Conservation (phyloP, 2,329 filamentous ascomycete genomes). For the Rosellinia necatrix region DNA sequence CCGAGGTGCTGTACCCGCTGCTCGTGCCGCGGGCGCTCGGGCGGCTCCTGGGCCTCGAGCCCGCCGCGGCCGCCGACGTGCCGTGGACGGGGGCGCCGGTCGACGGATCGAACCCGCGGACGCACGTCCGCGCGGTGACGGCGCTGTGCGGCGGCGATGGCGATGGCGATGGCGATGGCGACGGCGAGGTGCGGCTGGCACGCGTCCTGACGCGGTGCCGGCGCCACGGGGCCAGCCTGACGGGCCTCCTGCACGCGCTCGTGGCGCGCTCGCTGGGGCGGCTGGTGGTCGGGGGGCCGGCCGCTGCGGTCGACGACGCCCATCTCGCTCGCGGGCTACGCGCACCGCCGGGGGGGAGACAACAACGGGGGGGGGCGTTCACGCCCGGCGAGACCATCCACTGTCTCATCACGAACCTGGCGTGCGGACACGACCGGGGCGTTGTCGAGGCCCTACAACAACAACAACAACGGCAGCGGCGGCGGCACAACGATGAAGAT, state of each 20-base stretch:
- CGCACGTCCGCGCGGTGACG: constrained; percentile 45
- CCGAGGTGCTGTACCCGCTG: constrained; percentile 41
- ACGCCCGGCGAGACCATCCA: constrained; percentile 43
- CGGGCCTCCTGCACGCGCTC: constrained; percentile 54
- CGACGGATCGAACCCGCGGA: constrained; percentile 43
- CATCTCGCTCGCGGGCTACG: constrained; percentile 50
- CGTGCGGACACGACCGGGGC: constrained; percentile 32
- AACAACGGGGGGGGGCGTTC: constrained; percentile 27
- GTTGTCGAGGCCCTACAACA: constrained; percentile 26
- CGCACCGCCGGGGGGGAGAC: too few relatives aligned
- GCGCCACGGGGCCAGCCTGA: constrained; percentile 50
- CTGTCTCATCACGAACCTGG: constrained; percentile 46
- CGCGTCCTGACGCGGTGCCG: constrained; percentile 48
- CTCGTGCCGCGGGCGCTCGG: constrained; percentile 47
- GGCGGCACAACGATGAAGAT: not conserved
- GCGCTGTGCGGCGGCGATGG: too few relatives aligned
- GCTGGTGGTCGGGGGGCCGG: constrained; percentile 41
- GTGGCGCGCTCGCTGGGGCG: constrained; percentile 47
- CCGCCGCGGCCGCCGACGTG: constrained; percentile 24
- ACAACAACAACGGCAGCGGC: not conserved
- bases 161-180: too few relatives aligned
- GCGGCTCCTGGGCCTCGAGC: constrained; percentile 8
- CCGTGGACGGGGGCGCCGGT: constrained; percentile 48
- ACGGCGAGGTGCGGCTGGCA: constrained; percentile 33
- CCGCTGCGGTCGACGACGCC: constrained; percentile 48